Evolutionary conservation across 169 alveolate genomes (phyloP), one percentile per base, ranked within the genome.

Genomic region (Cryptosporidium xiaoi): DNA sequence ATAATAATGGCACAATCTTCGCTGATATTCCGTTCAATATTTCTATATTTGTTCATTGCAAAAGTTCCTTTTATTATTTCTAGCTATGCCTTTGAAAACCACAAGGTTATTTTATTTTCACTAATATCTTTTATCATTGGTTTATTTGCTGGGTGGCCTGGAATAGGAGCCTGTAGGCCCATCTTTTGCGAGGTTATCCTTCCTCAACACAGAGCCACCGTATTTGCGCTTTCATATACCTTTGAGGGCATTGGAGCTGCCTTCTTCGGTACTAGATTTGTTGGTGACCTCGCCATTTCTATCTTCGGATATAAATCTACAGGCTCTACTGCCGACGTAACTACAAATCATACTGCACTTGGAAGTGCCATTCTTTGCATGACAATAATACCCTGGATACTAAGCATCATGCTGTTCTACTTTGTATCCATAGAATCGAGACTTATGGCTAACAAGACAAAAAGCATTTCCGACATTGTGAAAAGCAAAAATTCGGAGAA

Each of bases 351-450:
- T 8, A 2, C 46, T 12, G 87, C 87, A 40, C 65, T 77, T 13
- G 87, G 87, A 12, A 77, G 56, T 33, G 87, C 87, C 60, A 77
- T 77, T 77, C 60, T 77, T 18, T 77, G 87, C 48, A 77, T 60
- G 71, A 77, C 87, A 18, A 50, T 60, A n/a, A 34, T 77, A 13
- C 87, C 71, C 16, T 77, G 87, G 87, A 34, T 56, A 0, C 18
- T 77, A 6, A 77, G 77, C n/a, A 77, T 60, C 16, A 12, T 62
- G 10, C 87, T 77, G 7, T 77, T 77, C 64, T 40, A 77, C 50
- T 77, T 77, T 27, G 31, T 62, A 4, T 58, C 56, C 27, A 77
- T 18, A 44, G 71, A 53, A 20, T 16, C 29, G 20, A 16, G 29
- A 13, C 12, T 53, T 7, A 53, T 5, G 12, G 4, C 64, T 12